phyloP scores from a whole-genome alignment of 2,329 filamentous ascomycete species.

The Boeremia lycopersici region DNA sequence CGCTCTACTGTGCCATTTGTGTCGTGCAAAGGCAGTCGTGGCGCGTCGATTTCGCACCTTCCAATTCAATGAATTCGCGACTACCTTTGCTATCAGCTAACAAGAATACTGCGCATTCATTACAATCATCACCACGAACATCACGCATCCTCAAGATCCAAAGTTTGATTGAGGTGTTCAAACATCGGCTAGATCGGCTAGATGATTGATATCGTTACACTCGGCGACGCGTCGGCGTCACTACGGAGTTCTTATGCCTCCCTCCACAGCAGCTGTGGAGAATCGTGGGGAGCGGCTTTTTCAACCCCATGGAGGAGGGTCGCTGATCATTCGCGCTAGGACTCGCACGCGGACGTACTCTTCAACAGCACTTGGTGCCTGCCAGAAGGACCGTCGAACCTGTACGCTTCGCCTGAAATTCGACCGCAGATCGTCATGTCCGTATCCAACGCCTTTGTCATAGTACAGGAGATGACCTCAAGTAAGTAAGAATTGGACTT shows the following conservation, averaged over 20 bases:
- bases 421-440: background rate
- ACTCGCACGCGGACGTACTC: background rate
- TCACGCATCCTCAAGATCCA: background rate
- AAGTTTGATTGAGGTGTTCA: background rate
- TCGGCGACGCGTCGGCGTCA: slow-evolving; percentile 16
- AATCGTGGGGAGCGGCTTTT: slow-evolving; percentile 19
- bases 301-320: slow-evolving; percentile 15
- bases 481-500: too few relatives aligned
- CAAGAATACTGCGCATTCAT: background rate
- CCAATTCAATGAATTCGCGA: slow-evolving; percentile 1
- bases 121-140: background rate
- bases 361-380: background rate
- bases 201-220: background rate
- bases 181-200: background rate
- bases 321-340: slow-evolving; percentile 7
- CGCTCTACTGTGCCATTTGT: background rate
- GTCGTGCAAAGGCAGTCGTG: background rate
- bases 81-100: background rate
- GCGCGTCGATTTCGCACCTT: slow-evolving; percentile 11
- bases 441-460: background rate
- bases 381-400: background rate
- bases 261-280: slow-evolving; percentile 25
- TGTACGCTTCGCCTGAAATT: background rate
- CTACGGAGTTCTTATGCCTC: slow-evolving; percentile 10
- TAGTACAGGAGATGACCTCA: too few relatives aligned